Evolutionary conservation across 371 early-diverging fungal species (phyloP), one percentile per base, ranked within the genome.

Genomic region (Mortierella sp.): DNA sequence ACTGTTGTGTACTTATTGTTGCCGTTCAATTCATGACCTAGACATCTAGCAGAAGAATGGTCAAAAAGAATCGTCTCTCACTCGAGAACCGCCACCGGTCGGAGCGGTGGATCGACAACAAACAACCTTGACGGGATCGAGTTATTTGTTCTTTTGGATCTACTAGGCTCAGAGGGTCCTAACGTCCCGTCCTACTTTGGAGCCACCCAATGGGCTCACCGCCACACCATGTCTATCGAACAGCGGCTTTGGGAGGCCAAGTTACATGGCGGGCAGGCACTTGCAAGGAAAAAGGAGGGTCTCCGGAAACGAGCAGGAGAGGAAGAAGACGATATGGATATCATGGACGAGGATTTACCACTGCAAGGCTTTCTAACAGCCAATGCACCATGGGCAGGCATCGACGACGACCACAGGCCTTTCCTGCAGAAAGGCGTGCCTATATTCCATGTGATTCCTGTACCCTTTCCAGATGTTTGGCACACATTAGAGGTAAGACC

Each of bases 391-490:
- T 81, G 83, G 42, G 64, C 79, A 27, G 58, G 76, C 7, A 83
- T 97, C 43, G 90, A 90, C 54, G 98, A 98, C 73, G 98, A 98
- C 78, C 98, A 98, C 81, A 61, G 88, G 14, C 98, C 98, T 3
- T 98, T 98, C 79, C 30, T 91, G 45, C 50, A 82, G 18, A 84
- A 87, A 38, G 92, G 93, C 21, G 94, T 96, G 0, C 91, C 93
- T 6, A 84, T 97, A 42, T 81, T 96, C 26, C 98, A 98, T 80
- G 64, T 95, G 30, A 98, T 98, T 55, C 90, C 98, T 2, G 64
- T 72, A n/a, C 93, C 93, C 18, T 98, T 98, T 79, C 98, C 98
- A 5, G 39, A 42, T 10, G 96, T 90, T 10, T 98, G 98, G 98
- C 98, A 98, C 73, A 92, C 67, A 6, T 54, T 83, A 16, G 47